phyloP scores from a whole-genome alignment of 169 alveolate species.

The Cryptosporidium sp. region DNA sequence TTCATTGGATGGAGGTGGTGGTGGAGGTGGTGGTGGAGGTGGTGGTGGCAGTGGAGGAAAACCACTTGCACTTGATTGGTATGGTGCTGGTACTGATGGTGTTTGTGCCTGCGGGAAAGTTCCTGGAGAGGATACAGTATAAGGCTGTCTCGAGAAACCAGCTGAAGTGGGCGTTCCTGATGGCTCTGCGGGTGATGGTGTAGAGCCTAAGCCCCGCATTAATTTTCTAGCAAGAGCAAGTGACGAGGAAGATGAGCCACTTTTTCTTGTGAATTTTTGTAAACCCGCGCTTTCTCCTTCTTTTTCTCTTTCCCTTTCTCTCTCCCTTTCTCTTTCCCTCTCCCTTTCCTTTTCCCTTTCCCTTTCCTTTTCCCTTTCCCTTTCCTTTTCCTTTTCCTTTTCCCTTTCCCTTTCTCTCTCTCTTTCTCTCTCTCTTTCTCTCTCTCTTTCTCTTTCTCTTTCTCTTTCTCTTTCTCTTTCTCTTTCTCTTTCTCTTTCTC shows the following conservation, averaged over 20 bases:
- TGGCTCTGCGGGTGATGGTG: background rate
- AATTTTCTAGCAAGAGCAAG: background rate
- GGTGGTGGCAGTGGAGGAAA: background rate
- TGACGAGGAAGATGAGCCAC: background rate
- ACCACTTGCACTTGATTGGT: no score
- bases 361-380: constrained; percentile 25
- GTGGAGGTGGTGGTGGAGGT: background rate
- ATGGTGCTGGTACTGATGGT: no score
- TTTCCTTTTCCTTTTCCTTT: constrained; percentile 5
- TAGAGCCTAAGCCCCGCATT: background rate
- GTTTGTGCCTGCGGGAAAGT: background rate
- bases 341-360: constrained; percentile 14
- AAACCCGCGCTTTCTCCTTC: background rate
- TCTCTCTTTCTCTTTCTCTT: background rate
- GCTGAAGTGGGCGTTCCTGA: background rate
- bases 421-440: constrained; percentile 13
- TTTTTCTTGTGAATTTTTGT: background rate
- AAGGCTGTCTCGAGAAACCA: no score
- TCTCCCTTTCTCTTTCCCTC: constrained; percentile 3
- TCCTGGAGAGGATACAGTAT: no score
- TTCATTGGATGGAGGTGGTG: background rate
- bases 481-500: background rate
- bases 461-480: background rate
- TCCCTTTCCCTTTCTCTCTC: background rate
- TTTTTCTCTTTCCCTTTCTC: constrained; percentile 19